Conservation (phyloP, 306 rosid genomes). For the Neltuma alba region DNA sequence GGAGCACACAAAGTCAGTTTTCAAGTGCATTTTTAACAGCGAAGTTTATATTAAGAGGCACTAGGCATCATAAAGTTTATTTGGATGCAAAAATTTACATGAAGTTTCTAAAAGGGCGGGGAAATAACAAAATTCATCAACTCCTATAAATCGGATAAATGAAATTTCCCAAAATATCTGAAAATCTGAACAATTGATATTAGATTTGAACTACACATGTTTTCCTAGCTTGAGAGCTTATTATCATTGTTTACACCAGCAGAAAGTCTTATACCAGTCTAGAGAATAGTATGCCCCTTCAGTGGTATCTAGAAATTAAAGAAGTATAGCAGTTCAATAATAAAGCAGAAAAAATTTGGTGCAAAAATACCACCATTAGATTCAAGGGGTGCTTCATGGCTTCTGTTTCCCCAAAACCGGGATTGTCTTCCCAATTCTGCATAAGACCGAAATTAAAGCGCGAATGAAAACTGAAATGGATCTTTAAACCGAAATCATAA, state of each 20-base stretch:
- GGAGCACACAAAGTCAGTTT: too few species aligned
- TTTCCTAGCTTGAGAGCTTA: conserved; percentile 6
- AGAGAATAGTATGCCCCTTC: not conserved
- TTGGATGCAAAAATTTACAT: too few species aligned
- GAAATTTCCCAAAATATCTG: conserved; percentile 10
- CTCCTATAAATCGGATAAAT: too few species aligned
- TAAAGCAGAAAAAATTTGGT: conserved; percentile 7
- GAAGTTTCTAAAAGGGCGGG: too few species aligned
- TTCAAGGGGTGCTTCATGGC: conserved; percentile 33
- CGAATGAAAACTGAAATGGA: conserved; percentile 21
- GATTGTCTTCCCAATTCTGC: conserved; percentile 47
- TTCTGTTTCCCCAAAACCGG: conserved; percentile 32
- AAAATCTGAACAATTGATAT: conserved; percentile 17
- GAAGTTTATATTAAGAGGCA: too few species aligned
- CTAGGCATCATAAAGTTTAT: too few species aligned
- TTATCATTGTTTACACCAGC: not conserved
- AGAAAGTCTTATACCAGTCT: conserved; percentile 7
- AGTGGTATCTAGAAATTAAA: not conserved
- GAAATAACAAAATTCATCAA: too few species aligned
- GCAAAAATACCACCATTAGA: conserved; percentile 36
- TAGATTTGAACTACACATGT: not conserved
- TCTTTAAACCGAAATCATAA: not conserved
- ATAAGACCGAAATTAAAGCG: conserved; percentile 33
- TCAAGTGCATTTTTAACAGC: too few species aligned
- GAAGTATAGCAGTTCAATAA: conserved; percentile 24